phyloP scores from a whole-genome alignment of 2,329 filamentous ascomycete species.

The Fusarium devonianum region DNA sequence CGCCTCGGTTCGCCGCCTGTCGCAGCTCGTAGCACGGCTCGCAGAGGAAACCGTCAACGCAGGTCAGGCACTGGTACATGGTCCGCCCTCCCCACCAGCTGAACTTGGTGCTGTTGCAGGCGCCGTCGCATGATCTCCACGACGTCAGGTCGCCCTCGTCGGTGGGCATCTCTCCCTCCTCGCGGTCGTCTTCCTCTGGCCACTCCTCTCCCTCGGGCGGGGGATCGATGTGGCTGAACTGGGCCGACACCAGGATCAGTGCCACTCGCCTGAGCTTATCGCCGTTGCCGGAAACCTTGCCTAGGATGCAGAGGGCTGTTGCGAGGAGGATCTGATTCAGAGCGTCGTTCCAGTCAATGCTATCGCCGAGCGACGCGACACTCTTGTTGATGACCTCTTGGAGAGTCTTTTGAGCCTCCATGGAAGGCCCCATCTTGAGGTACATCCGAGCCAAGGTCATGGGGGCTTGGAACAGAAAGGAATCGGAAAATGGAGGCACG shows the following conservation, averaged over 20 bases:
- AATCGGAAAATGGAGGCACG: slow-evolving; percentile 24
- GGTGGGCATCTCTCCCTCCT: slow-evolving; percentile 6
- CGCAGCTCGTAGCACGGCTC: slow-evolving; percentile 23
- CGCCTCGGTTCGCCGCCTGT: slow-evolving; percentile 15
- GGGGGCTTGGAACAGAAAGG: slow-evolving; percentile 12
- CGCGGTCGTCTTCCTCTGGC: not conserved
- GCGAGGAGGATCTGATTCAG: slow-evolving; percentile 27
- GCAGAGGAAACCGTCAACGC: slow-evolving; percentile 13
- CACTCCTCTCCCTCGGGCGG: not conserved
- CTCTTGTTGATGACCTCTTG: slow-evolving; percentile 30
- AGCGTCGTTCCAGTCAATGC: slow-evolving; percentile 38
- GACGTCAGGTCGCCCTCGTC: slow-evolving; percentile 23
- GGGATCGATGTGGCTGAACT: slow-evolving; percentile 34
- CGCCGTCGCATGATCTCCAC: slow-evolving; percentile 9
- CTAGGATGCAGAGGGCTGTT: slow-evolving; percentile 26
- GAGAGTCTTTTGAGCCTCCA: slow-evolving; percentile 34
- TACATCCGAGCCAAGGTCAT: slow-evolving; percentile 37
- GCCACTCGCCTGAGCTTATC: slow-evolving; percentile 26
- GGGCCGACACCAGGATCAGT: slow-evolving; percentile 35
- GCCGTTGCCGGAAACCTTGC: slow-evolving; percentile 11
- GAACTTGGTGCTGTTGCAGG: slow-evolving; percentile 12
- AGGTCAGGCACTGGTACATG: slow-evolving; percentile 24
- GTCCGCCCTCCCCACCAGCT: slow-evolving; percentile 20
- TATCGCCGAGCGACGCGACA: slow-evolving; percentile 31
- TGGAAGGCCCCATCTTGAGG: slow-evolving; percentile 33